A percentile compares a stretch with the other conserved stretches of the same genome.
phyloP scores from a whole-genome alignment of 768 basidiomycete species.

The Tylopilus vinaceipallidus region DNA sequence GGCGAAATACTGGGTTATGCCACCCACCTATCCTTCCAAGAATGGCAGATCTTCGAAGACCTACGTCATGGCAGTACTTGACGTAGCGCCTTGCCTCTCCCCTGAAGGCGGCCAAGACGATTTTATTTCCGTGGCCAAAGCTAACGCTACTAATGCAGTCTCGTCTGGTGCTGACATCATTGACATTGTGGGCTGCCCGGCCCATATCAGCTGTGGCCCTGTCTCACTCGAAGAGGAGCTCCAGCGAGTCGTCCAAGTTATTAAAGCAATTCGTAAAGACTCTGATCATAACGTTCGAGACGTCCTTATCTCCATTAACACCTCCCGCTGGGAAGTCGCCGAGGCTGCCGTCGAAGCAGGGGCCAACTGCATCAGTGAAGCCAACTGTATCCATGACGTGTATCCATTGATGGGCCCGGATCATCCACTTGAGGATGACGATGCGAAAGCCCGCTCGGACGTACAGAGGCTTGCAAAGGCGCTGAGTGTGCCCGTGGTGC shows the following conservation, averaged over 20 bases:
- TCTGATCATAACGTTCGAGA: conserved; percentile 11
- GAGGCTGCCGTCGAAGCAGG: conserved; percentile 65
- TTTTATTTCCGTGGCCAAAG: conserved; percentile 50
- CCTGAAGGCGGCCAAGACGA: conserved; percentile 76
- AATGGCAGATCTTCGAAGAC: conserved; percentile 40
- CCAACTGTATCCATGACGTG: conserved; percentile 69
- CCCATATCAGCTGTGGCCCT: conserved; percentile 72
- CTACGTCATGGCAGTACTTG: conserved; percentile 88
- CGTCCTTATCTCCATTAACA: conserved; percentile 27
- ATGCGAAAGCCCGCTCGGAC: conserved; percentile 50
- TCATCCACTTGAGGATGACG: conserved; percentile 33
- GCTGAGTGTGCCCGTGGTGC: conserved; percentile 71
- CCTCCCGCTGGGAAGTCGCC: conserved; percentile 26
- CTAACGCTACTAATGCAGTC: conserved; percentile 49
- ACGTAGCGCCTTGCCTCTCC: conserved; percentile 94
- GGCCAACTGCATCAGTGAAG: conserved; percentile 87
- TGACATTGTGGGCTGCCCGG: conserved; percentile 96
- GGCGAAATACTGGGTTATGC: conserved; percentile 22
- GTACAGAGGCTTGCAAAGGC: conserved; percentile 58
- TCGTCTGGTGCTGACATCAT: conserved; percentile 70
- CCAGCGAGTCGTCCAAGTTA: conserved; percentile 66
- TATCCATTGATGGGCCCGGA: conserved; percentile 71
- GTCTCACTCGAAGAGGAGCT: conserved; percentile 71
- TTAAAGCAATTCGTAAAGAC: conserved; percentile 52
- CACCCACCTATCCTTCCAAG: conserved; percentile 17